phyloP scores from a whole-genome alignment of 345 rosid genomes.

The Camelina neglecta region DNA sequence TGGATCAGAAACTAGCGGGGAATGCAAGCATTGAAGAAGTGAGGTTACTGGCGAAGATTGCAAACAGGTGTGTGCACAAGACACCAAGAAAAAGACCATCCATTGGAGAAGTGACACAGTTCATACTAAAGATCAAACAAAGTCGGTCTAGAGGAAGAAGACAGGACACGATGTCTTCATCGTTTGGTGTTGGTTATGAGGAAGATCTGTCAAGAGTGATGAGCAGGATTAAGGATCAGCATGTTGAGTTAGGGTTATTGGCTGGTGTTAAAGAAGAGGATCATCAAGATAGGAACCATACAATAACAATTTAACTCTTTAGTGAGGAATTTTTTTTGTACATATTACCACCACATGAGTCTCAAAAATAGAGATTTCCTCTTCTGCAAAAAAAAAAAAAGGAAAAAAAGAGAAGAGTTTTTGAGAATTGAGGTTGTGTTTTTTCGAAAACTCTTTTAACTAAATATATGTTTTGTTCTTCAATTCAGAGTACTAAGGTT shows the following conservation, averaged over 20 bases:
- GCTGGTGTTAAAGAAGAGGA: constrained; percentile 51
- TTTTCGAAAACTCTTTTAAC: background rate
- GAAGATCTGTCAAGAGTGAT: constrained; percentile 56
- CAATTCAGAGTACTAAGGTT: background rate
- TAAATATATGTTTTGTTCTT: constrained; percentile 5
- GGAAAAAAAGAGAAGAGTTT: background rate
- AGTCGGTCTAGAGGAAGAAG: constrained; percentile 47
- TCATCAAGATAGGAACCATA: constrained; percentile 34
- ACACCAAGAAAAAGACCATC: constrained; percentile 79
- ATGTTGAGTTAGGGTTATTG: constrained; percentile 67
- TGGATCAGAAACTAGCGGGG: constrained; percentile 71
- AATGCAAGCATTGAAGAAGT: constrained; percentile 68
- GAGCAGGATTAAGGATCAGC: constrained; percentile 76
- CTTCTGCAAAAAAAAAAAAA: constrained; percentile 2
- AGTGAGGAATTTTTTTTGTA: constrained; percentile 25
- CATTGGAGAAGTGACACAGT: constrained; percentile 83
- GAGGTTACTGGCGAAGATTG: constrained; percentile 69
- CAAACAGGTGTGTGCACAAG: constrained; percentile 72
- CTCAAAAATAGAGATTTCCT: background rate
- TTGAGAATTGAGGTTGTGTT: background rate
- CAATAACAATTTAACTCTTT: constrained; percentile 23
- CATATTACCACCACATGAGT: constrained; percentile 29
- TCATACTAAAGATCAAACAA: constrained; percentile 72
- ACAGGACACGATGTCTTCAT: constrained; percentile 44
- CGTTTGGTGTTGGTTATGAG: constrained; percentile 40